Evolutionary conservation across 2,329 filamentous ascomycete genomes (phyloP).

Genomic region (Polychaeton citri): DNA sequence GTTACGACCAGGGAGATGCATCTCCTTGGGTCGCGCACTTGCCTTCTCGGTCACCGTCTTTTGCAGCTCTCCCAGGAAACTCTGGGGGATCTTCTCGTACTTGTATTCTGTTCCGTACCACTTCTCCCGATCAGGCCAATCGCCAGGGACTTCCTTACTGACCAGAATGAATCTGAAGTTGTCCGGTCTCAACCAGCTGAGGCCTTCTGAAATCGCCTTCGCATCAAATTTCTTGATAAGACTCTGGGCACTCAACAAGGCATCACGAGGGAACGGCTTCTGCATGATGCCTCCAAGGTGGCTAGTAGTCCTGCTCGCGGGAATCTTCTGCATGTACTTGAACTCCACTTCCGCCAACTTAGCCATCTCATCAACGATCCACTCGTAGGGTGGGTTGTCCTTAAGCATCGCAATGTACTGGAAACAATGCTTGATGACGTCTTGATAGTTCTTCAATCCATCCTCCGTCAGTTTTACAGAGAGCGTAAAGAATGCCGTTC

Average conservation of each 20-base stretch:
- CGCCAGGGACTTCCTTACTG: slow-evolving; percentile 69
- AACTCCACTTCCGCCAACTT: slow-evolving; percentile 87
- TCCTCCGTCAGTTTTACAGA: slow-evolving; percentile 72
- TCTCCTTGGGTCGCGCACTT: slow-evolving; percentile 48
- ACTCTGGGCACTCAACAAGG: slow-evolving; percentile 68
- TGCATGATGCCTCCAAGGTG: slow-evolving; percentile 81
- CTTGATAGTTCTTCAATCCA: slow-evolving; percentile 66
- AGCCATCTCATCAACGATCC: slow-evolving; percentile 90
- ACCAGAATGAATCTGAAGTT: slow-evolving; percentile 79
- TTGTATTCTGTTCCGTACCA: slow-evolving; percentile 98
- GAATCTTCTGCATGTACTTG: slow-evolving; percentile 85
- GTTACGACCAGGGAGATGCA: slow-evolving; percentile 85
- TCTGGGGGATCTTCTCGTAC: slow-evolving; percentile 61
- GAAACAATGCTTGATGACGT: slow-evolving; percentile 74
- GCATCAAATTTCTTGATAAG: slow-evolving; percentile 71
- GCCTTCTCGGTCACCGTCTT: slow-evolving; percentile 32
- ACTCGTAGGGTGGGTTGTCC: slow-evolving; percentile 68
- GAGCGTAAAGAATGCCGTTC: slow-evolving; percentile 67
- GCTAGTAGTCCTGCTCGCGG: slow-evolving; percentile 80
- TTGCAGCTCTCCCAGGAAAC: slow-evolving; percentile 60
- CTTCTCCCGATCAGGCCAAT: slow-evolving; percentile 79
- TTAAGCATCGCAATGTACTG: slow-evolving; percentile 81
- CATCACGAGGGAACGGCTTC: slow-evolving; percentile 71
- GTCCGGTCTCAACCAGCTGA: slow-evolving; percentile 66
- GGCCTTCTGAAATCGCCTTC: slow-evolving; percentile 57